Evolutionary conservation across 257 asterid species (phyloP).

Genomic region (Anisodus tanguticus): DNA sequence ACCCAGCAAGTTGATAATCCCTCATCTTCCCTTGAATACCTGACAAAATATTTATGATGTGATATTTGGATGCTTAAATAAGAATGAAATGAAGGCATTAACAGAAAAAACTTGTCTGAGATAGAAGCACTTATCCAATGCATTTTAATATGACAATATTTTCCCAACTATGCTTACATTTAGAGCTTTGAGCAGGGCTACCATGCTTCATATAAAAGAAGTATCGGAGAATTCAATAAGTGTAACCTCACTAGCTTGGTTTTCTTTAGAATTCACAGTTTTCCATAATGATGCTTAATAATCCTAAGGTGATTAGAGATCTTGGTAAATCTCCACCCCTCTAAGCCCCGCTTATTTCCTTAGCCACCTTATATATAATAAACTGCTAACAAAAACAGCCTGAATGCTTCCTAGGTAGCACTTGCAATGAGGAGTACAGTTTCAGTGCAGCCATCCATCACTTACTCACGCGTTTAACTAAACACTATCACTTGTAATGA

Average conservation of each 20-base stretch:
- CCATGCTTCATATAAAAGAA: conserved; percentile 9
- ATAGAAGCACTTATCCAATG: background rate
- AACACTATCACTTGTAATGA: conserved; percentile 6
- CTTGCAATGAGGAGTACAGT: background rate
- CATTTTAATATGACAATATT: background rate
- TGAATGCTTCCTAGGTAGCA: conserved; percentile 3
- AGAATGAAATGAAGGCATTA: conserved; percentile 14
- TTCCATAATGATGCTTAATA: background rate
- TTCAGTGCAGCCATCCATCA: conserved; percentile 11
- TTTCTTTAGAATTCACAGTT: conserved; percentile 12
- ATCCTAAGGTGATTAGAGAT: background rate
- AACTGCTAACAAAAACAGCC: background rate
- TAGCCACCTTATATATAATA: conserved; percentile 16
- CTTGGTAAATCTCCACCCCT: background rate
- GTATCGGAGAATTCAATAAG: background rate
- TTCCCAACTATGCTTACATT: background rate
- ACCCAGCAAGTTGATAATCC: conserved; percentile 98
- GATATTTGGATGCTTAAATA: background rate
- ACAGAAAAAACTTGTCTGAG: background rate
- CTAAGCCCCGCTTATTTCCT: background rate
- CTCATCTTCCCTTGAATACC: conserved; percentile 99
- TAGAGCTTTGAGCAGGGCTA: conserved; percentile 3
- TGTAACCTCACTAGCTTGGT: background rate
- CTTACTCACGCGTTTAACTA: conserved; percentile 16
- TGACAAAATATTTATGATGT: conserved; percentile 37